Evolutionary conservation across 306 rosid genomes (phyloP).

Genomic region (Arachis stenosperma): DNA sequence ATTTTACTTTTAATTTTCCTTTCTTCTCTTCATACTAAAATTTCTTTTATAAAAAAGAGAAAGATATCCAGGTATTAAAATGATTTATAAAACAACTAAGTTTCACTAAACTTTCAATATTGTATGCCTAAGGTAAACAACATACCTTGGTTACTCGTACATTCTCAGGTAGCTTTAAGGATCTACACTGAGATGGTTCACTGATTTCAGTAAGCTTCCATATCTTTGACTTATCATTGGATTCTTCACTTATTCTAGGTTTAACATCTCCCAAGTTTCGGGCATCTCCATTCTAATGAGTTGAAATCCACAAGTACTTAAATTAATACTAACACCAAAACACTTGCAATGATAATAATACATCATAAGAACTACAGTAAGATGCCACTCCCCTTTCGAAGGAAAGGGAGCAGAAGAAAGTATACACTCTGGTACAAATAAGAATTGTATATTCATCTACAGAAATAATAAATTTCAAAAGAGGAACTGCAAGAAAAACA

Average conservation of each 20-base stretch:
- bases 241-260: slow-evolving; percentile 91
- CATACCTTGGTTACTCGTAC: slow-evolving; percentile 77
- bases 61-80: slow-evolving; percentile 4
- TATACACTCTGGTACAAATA: not conserved
- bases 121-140: slow-evolving; percentile 16
- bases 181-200: slow-evolving; percentile 87
- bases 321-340: not conserved
- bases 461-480: too few relatives aligned
- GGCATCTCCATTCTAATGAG: slow-evolving; percentile 81
- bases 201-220: slow-evolving; percentile 95
- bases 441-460: not conserved
- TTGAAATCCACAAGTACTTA: slow-evolving; percentile 29
- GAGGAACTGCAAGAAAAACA: slow-evolving; percentile 32
- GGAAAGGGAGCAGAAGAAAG: slow-evolving; percentile 11
- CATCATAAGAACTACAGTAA: slow-evolving; percentile 2
- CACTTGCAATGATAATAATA: slow-evolving; percentile 22
- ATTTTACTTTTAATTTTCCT: not conserved
- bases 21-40: too few relatives aligned
- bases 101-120: slow-evolving; percentile 13
- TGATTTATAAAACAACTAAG: not conserved
- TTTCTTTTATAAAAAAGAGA: too few relatives aligned
- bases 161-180: slow-evolving; percentile 91
- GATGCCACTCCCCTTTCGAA: slow-evolving; percentile 10
- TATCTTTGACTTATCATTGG: slow-evolving; percentile 94
- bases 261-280: slow-evolving; percentile 90